Base-by-base conservation (phyloP, 1,139 yeast genomes). In the Debaryomyces sp. region DNA sequence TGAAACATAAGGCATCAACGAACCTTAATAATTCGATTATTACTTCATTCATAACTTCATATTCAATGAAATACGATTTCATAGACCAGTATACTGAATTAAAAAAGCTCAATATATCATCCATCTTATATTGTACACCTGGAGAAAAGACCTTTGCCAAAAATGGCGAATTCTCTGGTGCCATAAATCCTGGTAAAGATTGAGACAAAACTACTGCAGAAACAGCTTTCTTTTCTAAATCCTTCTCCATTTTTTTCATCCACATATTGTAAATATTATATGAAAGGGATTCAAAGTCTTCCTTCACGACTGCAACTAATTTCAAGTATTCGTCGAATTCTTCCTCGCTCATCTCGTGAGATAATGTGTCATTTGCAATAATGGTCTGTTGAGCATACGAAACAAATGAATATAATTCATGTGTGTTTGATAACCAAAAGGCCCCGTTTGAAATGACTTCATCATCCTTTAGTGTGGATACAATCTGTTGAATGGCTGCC, bases 391-490 rank as follows among this genome's bases (percentile, higher is more conserved):
- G 96, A 5, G 98, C 99, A 67, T 91, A 89, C 17, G 94, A 85
- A 52, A 92, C 96, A 74, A 94, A 95, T 1, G 98, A 91, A 68
- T 89, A 89, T 60, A 94, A 80, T 67, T 95, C 99, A 65, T 95
- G 97, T 6, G 96, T 94, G 69, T 94, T 94, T 3, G 98, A 89
- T 57, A 95, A 77, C 99, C 99, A 94, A 75, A 94, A 94, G 0
- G 98, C 97, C 60, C 97, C 98, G 60, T 91, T 91, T 45, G 92
- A 84, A 61, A 92, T 86, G 38, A 90, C 85, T 54, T 90, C 96
- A 52, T 89, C 96, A 46, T 94, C 96, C 61, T 85, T 85, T 64
- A 87, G 75, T 5, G 73, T 66, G 7, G 86, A 78, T 17, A 87
- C 92, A 56, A 85, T 84, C 47, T 82, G 85, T 73, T 94, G 99